Base-by-base conservation (phyloP, 768 basidiomycete genomes). In the Ramaria sp. region DNA sequence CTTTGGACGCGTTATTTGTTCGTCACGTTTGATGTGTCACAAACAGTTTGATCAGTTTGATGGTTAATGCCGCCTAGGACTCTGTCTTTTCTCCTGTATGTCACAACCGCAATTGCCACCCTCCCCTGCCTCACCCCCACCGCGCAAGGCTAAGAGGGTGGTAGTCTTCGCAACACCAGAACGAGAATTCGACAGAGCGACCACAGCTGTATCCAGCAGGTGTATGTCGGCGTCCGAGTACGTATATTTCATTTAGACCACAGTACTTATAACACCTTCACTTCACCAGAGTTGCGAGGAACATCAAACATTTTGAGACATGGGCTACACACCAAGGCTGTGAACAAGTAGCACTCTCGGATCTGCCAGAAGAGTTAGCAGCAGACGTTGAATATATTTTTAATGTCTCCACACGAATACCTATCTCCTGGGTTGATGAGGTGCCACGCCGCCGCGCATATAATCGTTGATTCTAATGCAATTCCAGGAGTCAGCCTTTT, bases 301-400 rank as follows among this genome's bases (percentile, higher is more conserved):
- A 75, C 64, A 57, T 69, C 20, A 68, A 67, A 47, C 66, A 67
- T 58, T 80, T 78, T 51, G 79, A 79, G 57, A 73, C 68, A 4
- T 80, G 79, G 78, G 66, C 71, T 6, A 66, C 69, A 1, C 67
- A 73, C 59, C 76, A 80, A 57, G 62, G 69, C 39, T 74, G 74
- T 57, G 76, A 77, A 59, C 74, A 77, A 56, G 77, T 72, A 5
- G 71, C 73, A 0, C 72, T 68, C 59, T 60, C 66, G 10, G 76
- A 79, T 57, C 59, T 78, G 32, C 75, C 77, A 1, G 58, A 63
- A 1, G 69, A 69, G 2, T 60, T 76, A 30, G 64, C 62, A n/a
- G 50, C 18, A 1, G 71, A 73, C 18, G 62, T 76, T 28, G 59
- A 62, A 36, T 59, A 62, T 9, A 69, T 78, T 1, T 77, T 78